These are phyloP conservation scores for Trypanosoma platydactyli DNA, from an alignment of 208 protist genomes.

Conservation along the genomic window DNA sequence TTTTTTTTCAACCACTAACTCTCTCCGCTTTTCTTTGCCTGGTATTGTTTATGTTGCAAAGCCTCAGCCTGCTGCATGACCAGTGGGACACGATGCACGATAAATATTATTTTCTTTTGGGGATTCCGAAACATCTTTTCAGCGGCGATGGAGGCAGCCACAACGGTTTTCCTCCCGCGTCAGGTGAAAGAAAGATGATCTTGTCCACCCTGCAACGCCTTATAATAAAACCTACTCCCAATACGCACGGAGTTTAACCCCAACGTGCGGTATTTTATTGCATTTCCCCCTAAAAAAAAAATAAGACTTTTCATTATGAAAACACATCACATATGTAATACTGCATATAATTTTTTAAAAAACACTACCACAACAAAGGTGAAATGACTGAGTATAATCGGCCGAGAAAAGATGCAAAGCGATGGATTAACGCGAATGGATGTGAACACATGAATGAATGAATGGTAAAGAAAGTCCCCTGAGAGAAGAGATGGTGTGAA, in stretches of 20 bases:
- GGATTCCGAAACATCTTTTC: slow-evolving; percentile 19
- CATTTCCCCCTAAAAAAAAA: slow-evolving; percentile 16
- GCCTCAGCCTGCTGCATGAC: slow-evolving; percentile 36
- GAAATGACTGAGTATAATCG: slow-evolving; percentile 1
- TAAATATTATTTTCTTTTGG: slow-evolving; percentile 42
- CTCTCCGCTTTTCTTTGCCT: slow-evolving; percentile 12
- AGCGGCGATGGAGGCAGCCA: slow-evolving; percentile 35
- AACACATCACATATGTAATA: background rate
- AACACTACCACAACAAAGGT: slow-evolving; percentile 10
- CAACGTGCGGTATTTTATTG: slow-evolving; percentile 14
- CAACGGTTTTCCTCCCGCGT: slow-evolving; percentile 67
- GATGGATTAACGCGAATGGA: background rate
- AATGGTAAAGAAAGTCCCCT: background rate
- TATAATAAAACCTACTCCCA: slow-evolving; percentile 53
- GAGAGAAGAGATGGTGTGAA: background rate
- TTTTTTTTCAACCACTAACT: slow-evolving; percentile 22
- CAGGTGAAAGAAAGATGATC: slow-evolving; percentile 56
- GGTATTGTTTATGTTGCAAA: slow-evolving; percentile 18
- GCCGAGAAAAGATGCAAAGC: background rate
- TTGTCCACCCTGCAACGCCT: slow-evolving; percentile 33
- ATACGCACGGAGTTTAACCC: slow-evolving; percentile 32
- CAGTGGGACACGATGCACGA: slow-evolving; percentile 45
- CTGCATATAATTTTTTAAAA: background rate
- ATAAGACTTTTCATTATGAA: slow-evolving; percentile 4
- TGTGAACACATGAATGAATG: background rate